Evolutionary conservation across 129 eudicot species (phyloP), one percentile per base, ranked within the genome.

Genomic region (Escallonia rubra): DNA sequence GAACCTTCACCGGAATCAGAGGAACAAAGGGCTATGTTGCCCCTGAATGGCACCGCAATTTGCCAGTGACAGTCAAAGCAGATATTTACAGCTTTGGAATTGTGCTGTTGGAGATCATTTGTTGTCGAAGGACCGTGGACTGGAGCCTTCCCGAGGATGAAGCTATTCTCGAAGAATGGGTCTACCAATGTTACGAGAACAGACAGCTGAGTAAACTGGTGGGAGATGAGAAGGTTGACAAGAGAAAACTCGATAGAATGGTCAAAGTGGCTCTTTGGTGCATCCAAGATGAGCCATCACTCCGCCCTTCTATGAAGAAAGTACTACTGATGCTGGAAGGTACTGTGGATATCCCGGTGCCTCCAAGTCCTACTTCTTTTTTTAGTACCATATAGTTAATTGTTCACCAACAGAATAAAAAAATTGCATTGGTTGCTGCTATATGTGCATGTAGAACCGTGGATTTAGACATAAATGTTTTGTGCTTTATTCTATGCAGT

Each of bases 51-150:
- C 65, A 66, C 52, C 13, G 67, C 12, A 71, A 53, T 6, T 50
- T 47, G 69, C 74, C 77, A 2, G 68, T 78, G 61, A 78, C 82
- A 3, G 74, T 72, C 5, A 78, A 78, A 52, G 82, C 74, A 7
- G 74, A 78, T 45, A 74, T 71, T n/a, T 78, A 78, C 12, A 78
- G 78, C 78, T 71, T 77, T 49, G 77, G 77, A 10, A 54, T 77
- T 6, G 59, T 77, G 62, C 52, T 70, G 8, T 43, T 77, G 53
- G 51, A 47, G 51, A 47, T 47, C 51, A 10, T 47, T 5, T 5
- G 51, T 47, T 2, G 51, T 1, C 51, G 51, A 47, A 47, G 51
- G 51, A 47, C 8, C 10, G 51, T 47, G 7, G 51, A 47, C 10
- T 5, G 7, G 51, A 47, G 51, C 51, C 8, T 47, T 47, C 51